Percentiles rank a stretch among this genome's conserved stretches.
phyloP scores from a whole-genome alignment of 257 asterid genomes.

The Anisodus tanguticus region DNA sequence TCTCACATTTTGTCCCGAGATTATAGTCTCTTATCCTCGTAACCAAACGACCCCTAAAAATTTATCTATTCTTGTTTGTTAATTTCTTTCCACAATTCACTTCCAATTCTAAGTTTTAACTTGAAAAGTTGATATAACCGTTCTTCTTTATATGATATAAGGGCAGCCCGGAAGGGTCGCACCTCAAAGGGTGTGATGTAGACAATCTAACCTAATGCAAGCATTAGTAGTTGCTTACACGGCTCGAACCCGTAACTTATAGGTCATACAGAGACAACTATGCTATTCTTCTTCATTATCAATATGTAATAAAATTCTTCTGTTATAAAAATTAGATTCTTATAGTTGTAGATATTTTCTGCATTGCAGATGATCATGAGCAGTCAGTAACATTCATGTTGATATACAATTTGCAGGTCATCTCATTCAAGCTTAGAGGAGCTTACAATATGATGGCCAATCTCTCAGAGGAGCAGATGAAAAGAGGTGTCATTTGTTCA shows the following conservation, averaged over 20 bases:
- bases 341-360: background rate
- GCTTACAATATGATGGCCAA: conserved; percentile 98
- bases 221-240: too few species aligned
- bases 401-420: conserved; percentile 51
- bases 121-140: background rate
- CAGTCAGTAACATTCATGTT: background rate
- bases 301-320: too few species aligned
- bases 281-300: too few species aligned
- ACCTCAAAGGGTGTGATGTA: too few species aligned
- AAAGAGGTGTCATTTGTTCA: conserved; percentile 86
- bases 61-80: background rate
- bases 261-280: too few species aligned
- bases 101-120: background rate
- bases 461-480: conserved; percentile 62
- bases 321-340: background rate
- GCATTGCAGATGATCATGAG: too few species aligned
- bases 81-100: background rate
- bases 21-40: background rate
- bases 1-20: background rate
- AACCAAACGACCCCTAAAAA: background rate
- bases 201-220: too few species aligned
- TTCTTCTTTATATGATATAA: too few species aligned
- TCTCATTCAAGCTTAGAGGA: conserved; percentile 90
- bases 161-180: too few species aligned
- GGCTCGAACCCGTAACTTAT: too few species aligned